A percentile compares a stretch with the other conserved stretches of the same genome.
These are phyloP conservation scores for Stevia rebaudiana DNA, from an alignment of 140 eudicot species.

Conservation along the genomic window DNA sequence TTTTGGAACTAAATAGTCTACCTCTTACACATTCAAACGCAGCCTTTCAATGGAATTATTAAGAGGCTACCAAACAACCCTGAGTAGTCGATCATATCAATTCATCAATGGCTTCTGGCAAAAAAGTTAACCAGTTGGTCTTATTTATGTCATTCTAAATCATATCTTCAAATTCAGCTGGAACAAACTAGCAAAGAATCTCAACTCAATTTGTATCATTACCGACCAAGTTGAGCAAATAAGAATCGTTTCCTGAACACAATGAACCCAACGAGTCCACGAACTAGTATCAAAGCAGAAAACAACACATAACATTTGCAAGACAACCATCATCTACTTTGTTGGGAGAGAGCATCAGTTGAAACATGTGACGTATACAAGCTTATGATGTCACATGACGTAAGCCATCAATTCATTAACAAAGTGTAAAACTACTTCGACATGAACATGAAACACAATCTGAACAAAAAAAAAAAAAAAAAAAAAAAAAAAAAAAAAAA, in stretches of 20 bases:
- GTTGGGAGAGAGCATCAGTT: background rate
- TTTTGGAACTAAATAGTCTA: too few species aligned
- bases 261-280: background rate
- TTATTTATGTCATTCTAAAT: too few species aligned
- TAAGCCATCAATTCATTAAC: constrained; percentile 7
- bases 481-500: background rate
- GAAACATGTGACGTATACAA: constrained; percentile 6
- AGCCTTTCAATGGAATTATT: too few species aligned
- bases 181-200: too few species aligned
- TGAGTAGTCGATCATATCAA: too few species aligned
- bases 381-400: constrained; percentile 4
- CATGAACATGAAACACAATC: constrained; percentile 11
- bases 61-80: too few species aligned
- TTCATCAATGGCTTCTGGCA: too few species aligned
- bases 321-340: background rate
- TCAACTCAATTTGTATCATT: too few species aligned
- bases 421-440: constrained; percentile 3
- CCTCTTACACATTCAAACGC: too few species aligned
- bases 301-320: background rate
- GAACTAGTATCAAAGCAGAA: background rate
- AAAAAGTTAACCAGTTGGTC: too few species aligned
- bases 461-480: background rate
- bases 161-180: too few species aligned
- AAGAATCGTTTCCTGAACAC: background rate
- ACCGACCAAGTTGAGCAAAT: background rate